Conservation (phyloP, 2,329 filamentous ascomycete genomes). For the Fonsecaea pedrosoi region DNA sequence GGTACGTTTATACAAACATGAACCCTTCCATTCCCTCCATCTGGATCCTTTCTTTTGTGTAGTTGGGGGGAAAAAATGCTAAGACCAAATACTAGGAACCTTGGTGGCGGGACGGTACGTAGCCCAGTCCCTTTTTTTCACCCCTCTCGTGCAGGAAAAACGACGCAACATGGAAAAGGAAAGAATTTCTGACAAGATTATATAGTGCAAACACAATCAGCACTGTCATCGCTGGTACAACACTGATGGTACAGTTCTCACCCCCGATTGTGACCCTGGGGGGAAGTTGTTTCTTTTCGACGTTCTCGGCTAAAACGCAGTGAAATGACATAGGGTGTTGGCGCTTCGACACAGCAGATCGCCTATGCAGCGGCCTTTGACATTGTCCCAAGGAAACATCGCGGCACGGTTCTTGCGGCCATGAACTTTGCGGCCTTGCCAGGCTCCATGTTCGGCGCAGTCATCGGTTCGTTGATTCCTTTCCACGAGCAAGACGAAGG, state of each 20-base stretch:
- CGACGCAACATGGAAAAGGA: no score
- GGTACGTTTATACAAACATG: not conserved
- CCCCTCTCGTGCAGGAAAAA: no score
- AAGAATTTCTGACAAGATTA: no score
- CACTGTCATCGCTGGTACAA: not conserved
- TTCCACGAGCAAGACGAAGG: not conserved
- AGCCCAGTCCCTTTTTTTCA: not conserved
- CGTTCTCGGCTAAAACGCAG: not conserved
- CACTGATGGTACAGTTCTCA: not conserved
- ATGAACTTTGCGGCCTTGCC: constrained; percentile 13
- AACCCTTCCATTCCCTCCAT: not conserved
- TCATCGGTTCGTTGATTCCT: constrained; percentile 14
- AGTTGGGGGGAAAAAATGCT: no score
- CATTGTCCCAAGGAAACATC: constrained; percentile 16
- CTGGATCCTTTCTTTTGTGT: no score
- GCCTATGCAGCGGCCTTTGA: constrained; percentile 7
- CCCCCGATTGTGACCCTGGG: no score
- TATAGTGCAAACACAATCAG: not conserved
- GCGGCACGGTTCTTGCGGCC: constrained; percentile 1
- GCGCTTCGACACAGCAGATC: constrained; percentile 10
- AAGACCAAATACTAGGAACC: no score
- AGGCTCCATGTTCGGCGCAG: constrained; percentile 16
- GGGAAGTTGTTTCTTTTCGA: no score
- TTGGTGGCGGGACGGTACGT: no score
- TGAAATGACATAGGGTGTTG: constrained; percentile 9